These are phyloP conservation scores for Hypoxylon sp. DNA, from an alignment of 2,329 filamentous ascomycete species.

Conservation along the genomic window DNA sequence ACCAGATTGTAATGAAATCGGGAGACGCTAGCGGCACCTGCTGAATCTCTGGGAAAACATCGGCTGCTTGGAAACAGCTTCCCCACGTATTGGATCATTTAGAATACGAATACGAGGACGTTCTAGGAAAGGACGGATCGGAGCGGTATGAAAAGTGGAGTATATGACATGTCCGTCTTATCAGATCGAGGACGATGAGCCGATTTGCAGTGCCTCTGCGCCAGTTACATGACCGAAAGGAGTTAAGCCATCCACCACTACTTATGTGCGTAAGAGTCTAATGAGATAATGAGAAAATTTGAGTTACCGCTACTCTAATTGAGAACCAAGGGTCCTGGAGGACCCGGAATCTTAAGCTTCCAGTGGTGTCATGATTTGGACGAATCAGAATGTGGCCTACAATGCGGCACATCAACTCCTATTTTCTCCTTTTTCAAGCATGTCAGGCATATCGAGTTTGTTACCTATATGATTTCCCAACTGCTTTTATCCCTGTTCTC, in stretches of 20 bases:
- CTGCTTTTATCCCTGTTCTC: slow-evolving; percentile 14
- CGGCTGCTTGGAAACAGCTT: slow-evolving; percentile 6
- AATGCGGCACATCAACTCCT: slow-evolving; percentile 28
- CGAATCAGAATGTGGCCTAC: slow-evolving; percentile 39
- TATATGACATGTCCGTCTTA: slow-evolving; percentile 34
- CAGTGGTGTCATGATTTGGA: slow-evolving; percentile 44
- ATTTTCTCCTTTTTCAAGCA: slow-evolving; percentile 28
- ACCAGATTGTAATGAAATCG: background rate
- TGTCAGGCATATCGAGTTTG: slow-evolving; percentile 26
- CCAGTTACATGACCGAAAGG: slow-evolving; percentile 31
- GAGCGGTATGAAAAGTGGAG: slow-evolving; percentile 40
- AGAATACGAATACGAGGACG: slow-evolving; percentile 53
- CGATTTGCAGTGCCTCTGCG: slow-evolving; percentile 35
- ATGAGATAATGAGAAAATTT: slow-evolving; percentile 20
- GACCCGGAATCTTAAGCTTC: slow-evolving; percentile 43
- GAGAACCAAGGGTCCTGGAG: slow-evolving; percentile 31
- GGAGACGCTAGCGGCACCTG: background rate
- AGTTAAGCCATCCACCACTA: slow-evolving; percentile 21
- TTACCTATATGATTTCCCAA: slow-evolving; percentile 15
- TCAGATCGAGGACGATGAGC: slow-evolving; percentile 46
- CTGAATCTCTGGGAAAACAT: slow-evolving; percentile 7
- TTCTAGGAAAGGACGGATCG: slow-evolving; percentile 11
- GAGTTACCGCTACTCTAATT: slow-evolving; percentile 43
- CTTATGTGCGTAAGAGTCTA: slow-evolving; percentile 18
- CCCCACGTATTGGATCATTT: slow-evolving; percentile 14